Conservation (phyloP, 257 asterid species). For the Solanum arcanum region DNA sequence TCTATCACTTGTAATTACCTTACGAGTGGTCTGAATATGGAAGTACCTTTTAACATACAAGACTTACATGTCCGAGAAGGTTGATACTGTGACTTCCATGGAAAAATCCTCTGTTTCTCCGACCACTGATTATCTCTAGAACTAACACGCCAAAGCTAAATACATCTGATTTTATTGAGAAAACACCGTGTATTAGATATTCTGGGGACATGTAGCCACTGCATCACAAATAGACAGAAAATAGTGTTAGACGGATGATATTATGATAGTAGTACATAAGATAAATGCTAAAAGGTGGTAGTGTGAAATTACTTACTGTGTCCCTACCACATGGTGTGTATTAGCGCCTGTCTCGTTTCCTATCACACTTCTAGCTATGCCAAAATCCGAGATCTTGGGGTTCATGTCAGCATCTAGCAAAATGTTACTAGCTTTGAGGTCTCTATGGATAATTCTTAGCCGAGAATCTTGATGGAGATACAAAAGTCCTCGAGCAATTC, state of each 20-base stretch:
- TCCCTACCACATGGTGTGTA: conserved; percentile 17
- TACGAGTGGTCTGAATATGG: neutral
- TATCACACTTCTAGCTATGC: conserved; percentile 16
- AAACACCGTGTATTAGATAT: conserved; percentile 14
- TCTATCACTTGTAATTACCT: neutral
- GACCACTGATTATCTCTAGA: conserved; percentile 19
- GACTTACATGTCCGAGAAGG: conserved; percentile 26
- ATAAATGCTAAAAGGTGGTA: neutral
- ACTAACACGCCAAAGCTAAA: conserved; percentile 23
- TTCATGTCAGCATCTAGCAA: conserved; percentile 17
- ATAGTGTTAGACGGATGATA: neutral
- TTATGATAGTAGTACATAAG: neutral
- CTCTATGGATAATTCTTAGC: conserved; percentile 10
- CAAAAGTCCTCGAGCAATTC: neutral
- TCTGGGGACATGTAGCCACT: conserved; percentile 33
- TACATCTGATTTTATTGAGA: conserved; percentile 24
- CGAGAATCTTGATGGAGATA: conserved; percentile 2
- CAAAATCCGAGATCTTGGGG: conserved; percentile 26
- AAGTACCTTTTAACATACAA: neutral
- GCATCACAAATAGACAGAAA: neutral
- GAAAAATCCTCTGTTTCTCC: conserved; percentile 12
- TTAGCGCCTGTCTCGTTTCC: conserved; percentile 22
- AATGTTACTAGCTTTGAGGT: conserved; percentile 24
- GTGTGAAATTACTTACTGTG: conserved; percentile 3
- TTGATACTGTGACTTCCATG: conserved; percentile 10